Base-by-base conservation (phyloP, 2,329 filamentous ascomycete genomes). In the Hyphodiscus sp. region DNA sequence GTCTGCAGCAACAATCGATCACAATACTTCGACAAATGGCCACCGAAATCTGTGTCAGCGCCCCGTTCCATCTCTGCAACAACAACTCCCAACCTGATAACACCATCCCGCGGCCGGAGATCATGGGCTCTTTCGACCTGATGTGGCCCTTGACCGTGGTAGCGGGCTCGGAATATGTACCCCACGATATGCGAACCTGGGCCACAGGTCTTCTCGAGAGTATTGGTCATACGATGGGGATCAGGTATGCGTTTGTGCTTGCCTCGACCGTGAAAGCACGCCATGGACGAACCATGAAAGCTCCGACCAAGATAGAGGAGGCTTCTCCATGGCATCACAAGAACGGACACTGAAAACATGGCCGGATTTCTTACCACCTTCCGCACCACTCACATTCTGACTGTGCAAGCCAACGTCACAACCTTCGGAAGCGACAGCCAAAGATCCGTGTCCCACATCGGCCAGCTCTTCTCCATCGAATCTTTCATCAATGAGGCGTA, bases 351-450 rank as follows among this genome's bases (percentile, higher is more conserved):
- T 5, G 42, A 52, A 15, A 47, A 50, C 5, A 50, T 56, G 9
- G 53, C 53, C n/a, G 53, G 52, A 33, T 56, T 56, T 41, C 45
- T 56, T 15, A 52, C 53, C 23, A 52, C 50, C 47, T 56, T 56
- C 46, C 50, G 46, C 33, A 30, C 46, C 10, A 56, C 54, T 8
- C 47, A 52, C 49, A 52, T 52, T 19, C 20, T 56, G n/a, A 56
- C 49, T 2, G 53, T 55, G 18, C 53, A 55, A 41, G 49, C 44
- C 20, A 51, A 52, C 45, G 53, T 52, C 10, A 43, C 53, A 5
- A 41, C 16, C 29, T 33, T 20, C 46, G 29, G 41, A 29, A 49
- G 45, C 41, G 47, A 52, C 23, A 47, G 18, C 46, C 18, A 30
- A 1, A 50, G 50, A 11, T 42, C 18, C 20, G 44, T 53, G 15